Evolutionary conservation across 352 stramenopile genomes (phyloP).

Genomic region (Aphanomyces invadans): DNA sequence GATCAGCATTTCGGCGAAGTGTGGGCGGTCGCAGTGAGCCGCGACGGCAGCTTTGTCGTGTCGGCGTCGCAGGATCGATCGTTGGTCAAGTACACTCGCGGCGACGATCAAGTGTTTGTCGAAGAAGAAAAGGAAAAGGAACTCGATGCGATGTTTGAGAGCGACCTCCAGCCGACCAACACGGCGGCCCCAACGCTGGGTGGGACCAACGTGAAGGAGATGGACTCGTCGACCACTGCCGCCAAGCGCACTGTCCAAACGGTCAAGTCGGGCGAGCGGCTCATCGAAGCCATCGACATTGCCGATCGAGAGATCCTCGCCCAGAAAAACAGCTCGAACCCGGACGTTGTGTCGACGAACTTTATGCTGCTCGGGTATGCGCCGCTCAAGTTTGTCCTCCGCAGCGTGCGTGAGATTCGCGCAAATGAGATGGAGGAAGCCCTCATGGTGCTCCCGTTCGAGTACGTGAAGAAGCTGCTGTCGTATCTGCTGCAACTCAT

Average conservation of each 20-base stretch:
- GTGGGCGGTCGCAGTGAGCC: slow-evolving; percentile 83
- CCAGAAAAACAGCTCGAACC: slow-evolving; percentile 50
- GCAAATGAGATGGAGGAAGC: slow-evolving; percentile 95
- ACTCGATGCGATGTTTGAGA: slow-evolving; percentile 93
- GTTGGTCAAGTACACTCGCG: slow-evolving; percentile 95
- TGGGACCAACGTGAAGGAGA: slow-evolving; percentile 35
- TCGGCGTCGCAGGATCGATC: slow-evolving; percentile 95
- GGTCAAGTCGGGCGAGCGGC: slow-evolving; percentile 79
- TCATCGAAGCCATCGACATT: slow-evolving; percentile 94
- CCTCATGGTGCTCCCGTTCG: slow-evolving; percentile 95
- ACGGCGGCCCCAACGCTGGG: slow-evolving; percentile 47
- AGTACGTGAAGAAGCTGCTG: slow-evolving; percentile 91
- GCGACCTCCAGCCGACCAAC: slow-evolving; percentile 82
- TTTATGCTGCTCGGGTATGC: slow-evolving; percentile 93
- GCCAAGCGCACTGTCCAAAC: slow-evolving; percentile 90
- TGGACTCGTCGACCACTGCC: slow-evolving; percentile 71
- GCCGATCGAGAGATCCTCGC: slow-evolving; percentile 86
- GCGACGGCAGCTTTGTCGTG: slow-evolving; percentile 93
- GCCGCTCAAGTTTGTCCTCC: slow-evolving; percentile 91
- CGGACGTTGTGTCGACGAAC: slow-evolving; percentile 58
- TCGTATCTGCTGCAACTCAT: slow-evolving; percentile 88
- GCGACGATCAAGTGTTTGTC: slow-evolving; percentile 95
- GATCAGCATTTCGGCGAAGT: slow-evolving; percentile 73
- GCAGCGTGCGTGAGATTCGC: slow-evolving; percentile 89
- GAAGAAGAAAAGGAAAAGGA: slow-evolving; percentile 97